Evolutionary conservation across 768 basidiomycete genomes (phyloP).

Genomic region (Rhodocollybia butyracea): DNA sequence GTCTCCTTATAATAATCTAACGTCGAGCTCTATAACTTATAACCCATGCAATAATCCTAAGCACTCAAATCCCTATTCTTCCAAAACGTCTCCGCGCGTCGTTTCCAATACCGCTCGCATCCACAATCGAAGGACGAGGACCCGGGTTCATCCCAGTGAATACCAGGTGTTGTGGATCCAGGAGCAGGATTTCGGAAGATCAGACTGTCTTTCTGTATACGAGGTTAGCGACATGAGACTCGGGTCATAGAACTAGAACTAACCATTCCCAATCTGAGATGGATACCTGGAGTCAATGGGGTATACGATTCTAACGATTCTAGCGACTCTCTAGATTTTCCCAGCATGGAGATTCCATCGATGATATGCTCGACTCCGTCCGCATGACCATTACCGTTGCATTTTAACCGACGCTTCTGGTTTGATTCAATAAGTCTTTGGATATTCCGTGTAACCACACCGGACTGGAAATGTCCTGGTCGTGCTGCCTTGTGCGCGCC

Average conservation of each 20-base stretch:
- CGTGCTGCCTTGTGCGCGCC: slow-evolving; percentile 45
- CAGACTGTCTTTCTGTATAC: neutral
- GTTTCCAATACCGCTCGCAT: neutral
- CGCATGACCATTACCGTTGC: neutral
- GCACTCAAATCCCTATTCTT: neutral
- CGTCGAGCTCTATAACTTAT: too few species aligned
- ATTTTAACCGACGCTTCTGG: neutral
- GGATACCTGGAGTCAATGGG: slow-evolving; percentile 36
- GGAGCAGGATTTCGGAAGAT: neutral
- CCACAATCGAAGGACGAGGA: neutral
- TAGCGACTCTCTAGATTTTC: neutral
- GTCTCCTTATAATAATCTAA: too few species aligned
- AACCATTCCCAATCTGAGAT: slow-evolving; percentile 40
- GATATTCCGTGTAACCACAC: slow-evolving; percentile 38
- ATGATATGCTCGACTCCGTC: neutral
- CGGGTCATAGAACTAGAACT: slow-evolving; percentile 27
- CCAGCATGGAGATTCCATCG: neutral
- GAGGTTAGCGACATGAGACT: slow-evolving; percentile 1
- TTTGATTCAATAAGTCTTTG: slow-evolving; percentile 26
- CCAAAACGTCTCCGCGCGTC: neutral
- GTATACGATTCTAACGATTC: slow-evolving; percentile 27
- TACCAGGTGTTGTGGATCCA: neutral
- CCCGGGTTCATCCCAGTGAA: neutral
- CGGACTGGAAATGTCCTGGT: slow-evolving; percentile 34
- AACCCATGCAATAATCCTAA: too few species aligned